Evolutionary conservation across 495 filamentous ascomycete species (phyloP).

Genomic region (Hypoxylon crocopeplum): DNA sequence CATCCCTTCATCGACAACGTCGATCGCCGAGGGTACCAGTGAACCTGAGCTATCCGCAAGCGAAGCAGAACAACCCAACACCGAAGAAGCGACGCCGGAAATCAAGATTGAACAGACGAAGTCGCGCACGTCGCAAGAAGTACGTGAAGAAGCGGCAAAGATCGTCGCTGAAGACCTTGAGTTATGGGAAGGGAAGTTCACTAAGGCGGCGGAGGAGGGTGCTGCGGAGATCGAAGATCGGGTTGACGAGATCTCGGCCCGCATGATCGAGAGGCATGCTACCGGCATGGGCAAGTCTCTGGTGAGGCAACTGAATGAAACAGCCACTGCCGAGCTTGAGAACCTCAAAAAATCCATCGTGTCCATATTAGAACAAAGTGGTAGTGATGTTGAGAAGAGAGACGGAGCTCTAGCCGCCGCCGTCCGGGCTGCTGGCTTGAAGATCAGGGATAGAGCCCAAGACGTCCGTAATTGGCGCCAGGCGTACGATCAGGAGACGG

Average conservation of each 20-base stretch:
- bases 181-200: conserved; percentile 85
- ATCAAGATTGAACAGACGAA: conserved; percentile 34
- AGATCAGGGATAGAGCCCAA: conserved; percentile 82
- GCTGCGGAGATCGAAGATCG: conserved; percentile 76
- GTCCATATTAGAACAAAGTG: conserved; percentile 59
- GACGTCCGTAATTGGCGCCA: conserved; percentile 80
- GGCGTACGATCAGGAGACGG: conserved; percentile 72
- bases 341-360: conserved; percentile 72
- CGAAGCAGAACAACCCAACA: conserved; percentile 5
- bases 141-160: conserved; percentile 60
- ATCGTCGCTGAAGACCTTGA: conserved; percentile 79
- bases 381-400: conserved; percentile 57
- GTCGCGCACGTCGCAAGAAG: conserved; percentile 44
- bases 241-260: conserved; percentile 68
- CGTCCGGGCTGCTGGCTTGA: conserved; percentile 75
- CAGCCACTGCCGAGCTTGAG: conserved; percentile 65
- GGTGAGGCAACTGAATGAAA: conserved; percentile 70
- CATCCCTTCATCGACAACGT: conserved; percentile 24
- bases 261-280: conserved; percentile 59
- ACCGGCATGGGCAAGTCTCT: conserved; percentile 66
- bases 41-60: conserved; percentile 1
- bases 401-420: conserved; percentile 67
- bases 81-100: neutral
- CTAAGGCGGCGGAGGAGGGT: conserved; percentile 80
- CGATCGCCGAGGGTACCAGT: conserved; percentile 11